Base-by-base conservation (phyloP, 73 alveolate genomes). In the Symbiodinium pilosum region DNA sequence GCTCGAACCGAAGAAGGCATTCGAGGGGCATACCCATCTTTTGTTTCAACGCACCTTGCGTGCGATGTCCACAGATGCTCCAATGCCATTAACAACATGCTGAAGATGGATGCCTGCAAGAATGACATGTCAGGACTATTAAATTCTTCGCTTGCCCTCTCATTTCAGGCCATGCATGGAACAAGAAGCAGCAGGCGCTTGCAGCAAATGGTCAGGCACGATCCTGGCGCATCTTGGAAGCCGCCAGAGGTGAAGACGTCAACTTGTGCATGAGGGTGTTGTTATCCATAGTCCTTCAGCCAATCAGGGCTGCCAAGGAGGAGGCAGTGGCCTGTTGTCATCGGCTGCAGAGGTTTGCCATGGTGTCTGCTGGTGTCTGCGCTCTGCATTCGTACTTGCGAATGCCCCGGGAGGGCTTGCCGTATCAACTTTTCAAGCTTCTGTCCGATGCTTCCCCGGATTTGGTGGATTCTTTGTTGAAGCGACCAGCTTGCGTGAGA, bases 181-280 rank as follows among this genome's bases (percentile, higher is more conserved):
- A 34, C 9, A 41, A 30, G 77, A 32, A 84, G 47, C 93, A 84
- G n/a, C 75, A 84, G 26, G n/a, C 43, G n/a, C 59, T 20, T 8
- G 71, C 77, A 32, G 44, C 51, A 14, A 30, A 28, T 26, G 44
- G 75, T 4, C 44, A 84, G 30, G 43, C 11, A 64, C n/a, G 93
- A 30, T 26, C 75, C 43, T 84, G 51, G 32, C 75, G 44, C 34
- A 39, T 84, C 32, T 38, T 84, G 47, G 93, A 84, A 84, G 93
- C 93, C 34, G 93, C 93, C 11, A 12, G 44, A 42, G 93, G 93
- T 20, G 51, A 42, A 84, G 93, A 84, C n/a, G 77, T 84, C n/a
- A 28, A 32, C 5, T 14, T 42, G 30, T 41, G 44, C 42, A 21
- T 30, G 51, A 36, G 3, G 39, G 40, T 7, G 4, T 40, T 83